Evolutionary conservation across 768 basidiomycete genomes (phyloP), one percentile per base, ranked within the genome.

Genomic region (Tricholoma matsutake): DNA sequence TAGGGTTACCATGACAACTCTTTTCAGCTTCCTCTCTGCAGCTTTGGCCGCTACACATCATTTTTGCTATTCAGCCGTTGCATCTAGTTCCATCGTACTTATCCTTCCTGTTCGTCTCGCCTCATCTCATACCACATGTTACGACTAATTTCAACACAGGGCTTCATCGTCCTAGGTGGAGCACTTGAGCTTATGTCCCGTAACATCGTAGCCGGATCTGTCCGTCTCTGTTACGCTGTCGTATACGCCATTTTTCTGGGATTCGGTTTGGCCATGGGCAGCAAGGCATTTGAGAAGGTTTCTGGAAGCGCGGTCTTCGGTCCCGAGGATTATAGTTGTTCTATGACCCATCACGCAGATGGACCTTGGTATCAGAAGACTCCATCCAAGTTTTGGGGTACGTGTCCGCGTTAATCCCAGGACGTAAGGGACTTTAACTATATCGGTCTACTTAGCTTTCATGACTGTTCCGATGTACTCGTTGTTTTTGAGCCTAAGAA

Each of bases 221-320:
- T 94, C 31, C 82, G 91, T 41, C 78, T 94, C 16, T 90, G 89
- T 65, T 94, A 90, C 67, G 83, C 90, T 22, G 79, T 91, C 56
- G 81, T 90, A 59, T 95, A 94, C 68, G 86, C 89, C 18, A 77
- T 88, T 14, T 88, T 87, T 70, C 78, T 89, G 6, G 88, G 89
- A 0, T 92, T 95, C 69, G 93, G 94, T 4, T 83, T 94, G 11
- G 84, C 91, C 0, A 91, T 94, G 52, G 92, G 93, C 4, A 86
- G 86, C 0, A 80, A 90, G 62, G 69, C 89, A 3, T 95, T 85
- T 67, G 74, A 82, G 54, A 81, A 78, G 57, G 79, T 92, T 35
- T 81, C 86, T 0, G 75, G 78, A 4, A 71, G 71, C 1, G 53
- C 71, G 7, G 73, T 89, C 7, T 61, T 78, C 10, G 84, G 81